Percentiles rank a stretch among this genome's conserved stretches.
Evolutionary conservation across 495 filamentous ascomycete species (phyloP).

Genomic region (Podospora didyma): DNA sequence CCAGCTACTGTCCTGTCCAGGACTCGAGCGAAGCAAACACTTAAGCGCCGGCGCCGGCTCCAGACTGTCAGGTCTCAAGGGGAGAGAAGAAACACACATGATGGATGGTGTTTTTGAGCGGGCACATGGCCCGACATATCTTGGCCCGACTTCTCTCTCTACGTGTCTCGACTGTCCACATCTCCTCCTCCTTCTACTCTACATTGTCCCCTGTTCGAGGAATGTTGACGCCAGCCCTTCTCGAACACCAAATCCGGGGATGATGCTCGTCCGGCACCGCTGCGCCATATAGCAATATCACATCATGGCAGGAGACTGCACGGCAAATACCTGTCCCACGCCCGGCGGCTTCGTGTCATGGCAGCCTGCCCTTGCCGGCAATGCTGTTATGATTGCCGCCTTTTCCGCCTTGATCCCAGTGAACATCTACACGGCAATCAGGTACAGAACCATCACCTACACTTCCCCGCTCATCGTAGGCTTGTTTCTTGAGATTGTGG

Average conservation of each 20-base stretch:
- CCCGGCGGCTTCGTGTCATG: constrained; percentile 25
- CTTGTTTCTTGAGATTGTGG: constrained; percentile 34
- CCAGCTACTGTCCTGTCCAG: too few relatives aligned
- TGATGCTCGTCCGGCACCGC: not conserved
- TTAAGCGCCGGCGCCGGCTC: not conserved
- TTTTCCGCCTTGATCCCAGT: constrained; percentile 36
- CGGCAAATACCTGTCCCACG: constrained; percentile 7
- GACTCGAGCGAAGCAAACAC: too few relatives aligned
- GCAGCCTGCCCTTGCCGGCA: constrained; percentile 27
- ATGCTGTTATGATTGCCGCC: constrained; percentile 33
- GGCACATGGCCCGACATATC: not conserved
- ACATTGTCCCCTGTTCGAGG: not conserved
- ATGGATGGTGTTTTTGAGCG: too few relatives aligned
- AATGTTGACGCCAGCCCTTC: not conserved
- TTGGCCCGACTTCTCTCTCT: not conserved
- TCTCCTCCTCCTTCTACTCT: not conserved
- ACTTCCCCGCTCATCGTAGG: constrained; percentile 28
- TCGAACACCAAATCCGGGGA: not conserved
- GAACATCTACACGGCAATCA: constrained; percentile 32
- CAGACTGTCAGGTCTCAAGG: not conserved
- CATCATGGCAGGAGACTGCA: constrained; percentile 9
- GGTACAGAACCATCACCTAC: constrained; percentile 32
- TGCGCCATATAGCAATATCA: too few relatives aligned
- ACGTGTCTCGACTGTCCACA: not conserved
- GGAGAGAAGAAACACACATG: too few relatives aligned